These are phyloP conservation scores for Termitomyces sp. DNA, from an alignment of 1,284 basidiomycete species.

Conservation along the genomic window DNA sequence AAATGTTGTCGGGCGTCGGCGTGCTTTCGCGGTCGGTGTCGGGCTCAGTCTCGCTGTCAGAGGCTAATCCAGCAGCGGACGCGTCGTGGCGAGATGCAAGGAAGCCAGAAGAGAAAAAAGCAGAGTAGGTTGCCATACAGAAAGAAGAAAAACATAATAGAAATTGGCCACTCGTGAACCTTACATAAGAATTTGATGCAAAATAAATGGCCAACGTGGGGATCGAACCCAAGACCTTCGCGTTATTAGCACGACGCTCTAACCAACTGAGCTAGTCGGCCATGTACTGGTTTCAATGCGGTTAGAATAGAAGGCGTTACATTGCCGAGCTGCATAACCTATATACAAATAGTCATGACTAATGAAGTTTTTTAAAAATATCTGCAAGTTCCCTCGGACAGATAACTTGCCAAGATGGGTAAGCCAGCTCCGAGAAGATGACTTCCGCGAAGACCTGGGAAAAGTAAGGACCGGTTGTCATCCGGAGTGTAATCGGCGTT, in stretches of 20 bases:
- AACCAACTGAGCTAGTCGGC: slow-evolving; percentile 22
- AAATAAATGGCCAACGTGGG: slow-evolving; percentile 21
- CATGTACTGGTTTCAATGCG: too few species aligned
- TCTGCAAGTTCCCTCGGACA: too few species aligned
- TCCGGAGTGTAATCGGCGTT: too few species aligned
- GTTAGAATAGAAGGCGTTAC: too few species aligned
- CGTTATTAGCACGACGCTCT: slow-evolving; percentile 28
- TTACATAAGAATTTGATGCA: neutral
- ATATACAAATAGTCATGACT: too few species aligned
- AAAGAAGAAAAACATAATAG: slow-evolving; percentile 2
- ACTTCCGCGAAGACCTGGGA: too few species aligned
- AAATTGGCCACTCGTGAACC: neutral
- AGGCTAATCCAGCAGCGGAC: slow-evolving; percentile 26
- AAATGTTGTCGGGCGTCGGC: slow-evolving; percentile 26
- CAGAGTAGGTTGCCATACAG: slow-evolving; percentile 43
- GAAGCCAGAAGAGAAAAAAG: slow-evolving; percentile 58
- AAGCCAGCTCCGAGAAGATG: too few species aligned
- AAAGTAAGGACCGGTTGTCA: too few species aligned
- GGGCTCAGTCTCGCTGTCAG: slow-evolving; percentile 30
- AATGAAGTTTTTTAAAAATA: too few species aligned
- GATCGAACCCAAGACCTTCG: slow-evolving; percentile 28
- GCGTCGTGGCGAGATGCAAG: slow-evolving; percentile 34
- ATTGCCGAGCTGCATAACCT: too few species aligned
- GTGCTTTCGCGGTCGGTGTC: slow-evolving; percentile 29
- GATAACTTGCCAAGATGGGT: too few species aligned